Evolutionary conservation across 164 flowering plant species (phyloP), one percentile per base, ranked within the genome.

Genomic region (Vitis cinerea): DNA sequence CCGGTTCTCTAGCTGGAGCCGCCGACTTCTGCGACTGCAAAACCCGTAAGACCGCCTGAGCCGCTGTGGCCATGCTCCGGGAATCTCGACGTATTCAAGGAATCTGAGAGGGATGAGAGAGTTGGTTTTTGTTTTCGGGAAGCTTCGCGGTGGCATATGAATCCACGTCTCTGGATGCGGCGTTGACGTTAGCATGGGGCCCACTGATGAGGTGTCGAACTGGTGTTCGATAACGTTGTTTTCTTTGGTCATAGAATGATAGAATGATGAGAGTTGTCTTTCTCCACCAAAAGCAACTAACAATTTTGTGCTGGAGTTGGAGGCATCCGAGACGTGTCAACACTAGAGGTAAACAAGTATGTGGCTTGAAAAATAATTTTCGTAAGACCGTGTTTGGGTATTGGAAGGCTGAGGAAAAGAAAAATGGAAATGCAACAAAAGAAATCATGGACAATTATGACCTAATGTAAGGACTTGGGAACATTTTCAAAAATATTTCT

Each of bases 1-100:
- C 58, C 62, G 62, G 58, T 9, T 69, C 64, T 23, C 72, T 68
- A 77, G 14, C 63, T 65, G 59, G 48, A 44, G 16, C 37, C 12
- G 68, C 68, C 57, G 75, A 16, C 53, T 68, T 73, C 61, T 14
- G 50, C 2, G 75, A 14, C 17, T 69, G 73, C 29, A 82, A 59
- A 57, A 72, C 74, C 72, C 84, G 84, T 64, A 66, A 71, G 17
- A 81, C 57, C 8, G 79, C 70, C 53, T 83, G 81, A 37, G 76
- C 73, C 49, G 80, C 77, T 58, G 75, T 10, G 51, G 84, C 78
- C 80, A 78, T 79, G 9, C 3, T 23, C 16, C 11, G 3, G 51
- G 13, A 17, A 9, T 13, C 44, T 37, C 44, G n/a, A 12, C 23
- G n/a, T 48, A 53, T 64, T 75, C 62, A 50, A 9, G 15, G 63